A percentile compares a stretch with the other conserved stretches of the same genome.
These are phyloP conservation scores for Phaeosphaeriaceae sp. DNA, from an alignment of 2,329 filamentous ascomycete species.

Conservation along the genomic window DNA sequence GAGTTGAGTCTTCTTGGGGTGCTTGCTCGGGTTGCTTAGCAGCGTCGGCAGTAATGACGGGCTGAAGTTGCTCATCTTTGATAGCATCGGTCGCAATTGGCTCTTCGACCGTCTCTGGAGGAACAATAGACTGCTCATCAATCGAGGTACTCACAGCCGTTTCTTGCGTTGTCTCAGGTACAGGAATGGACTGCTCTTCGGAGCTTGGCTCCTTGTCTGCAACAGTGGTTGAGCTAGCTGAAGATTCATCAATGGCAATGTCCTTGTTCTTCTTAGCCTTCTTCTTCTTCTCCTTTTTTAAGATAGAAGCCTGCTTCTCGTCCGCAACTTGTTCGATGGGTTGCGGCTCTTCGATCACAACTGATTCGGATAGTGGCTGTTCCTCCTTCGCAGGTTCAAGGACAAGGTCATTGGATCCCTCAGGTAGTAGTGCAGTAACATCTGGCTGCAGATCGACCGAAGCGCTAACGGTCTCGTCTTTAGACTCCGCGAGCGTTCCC, in stretches of 20 bases:
- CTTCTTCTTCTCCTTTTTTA: conserved; percentile 28
- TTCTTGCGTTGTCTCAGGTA: neutral
- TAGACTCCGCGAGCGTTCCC: neutral
- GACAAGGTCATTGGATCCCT: neutral
- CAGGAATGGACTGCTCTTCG: conserved; percentile 1
- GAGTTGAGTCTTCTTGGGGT: neutral
- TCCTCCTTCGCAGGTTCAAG: neutral
- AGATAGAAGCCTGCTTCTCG: conserved; percentile 5
- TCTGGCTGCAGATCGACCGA: conserved; percentile 1
- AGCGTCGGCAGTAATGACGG: neutral
- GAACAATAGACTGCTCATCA: neutral
- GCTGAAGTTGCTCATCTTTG: neutral
- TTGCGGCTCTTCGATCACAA: neutral
- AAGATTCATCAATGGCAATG: conserved; percentile 11
- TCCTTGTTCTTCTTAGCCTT: conserved; percentile 29
- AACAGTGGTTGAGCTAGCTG: conserved; percentile 3
- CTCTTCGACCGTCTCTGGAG: neutral
- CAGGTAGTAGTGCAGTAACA: neutral
- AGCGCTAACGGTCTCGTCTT: neutral
- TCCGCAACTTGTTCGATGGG: neutral
- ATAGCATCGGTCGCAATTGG: neutral
- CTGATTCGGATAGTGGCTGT: neutral
- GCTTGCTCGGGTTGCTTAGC: neutral
- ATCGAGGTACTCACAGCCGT: neutral
- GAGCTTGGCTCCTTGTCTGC: conserved; percentile 12